phyloP scores from a whole-genome alignment of 2,329 filamentous ascomycete species.

The Phaeomoniella chlamydospora region DNA sequence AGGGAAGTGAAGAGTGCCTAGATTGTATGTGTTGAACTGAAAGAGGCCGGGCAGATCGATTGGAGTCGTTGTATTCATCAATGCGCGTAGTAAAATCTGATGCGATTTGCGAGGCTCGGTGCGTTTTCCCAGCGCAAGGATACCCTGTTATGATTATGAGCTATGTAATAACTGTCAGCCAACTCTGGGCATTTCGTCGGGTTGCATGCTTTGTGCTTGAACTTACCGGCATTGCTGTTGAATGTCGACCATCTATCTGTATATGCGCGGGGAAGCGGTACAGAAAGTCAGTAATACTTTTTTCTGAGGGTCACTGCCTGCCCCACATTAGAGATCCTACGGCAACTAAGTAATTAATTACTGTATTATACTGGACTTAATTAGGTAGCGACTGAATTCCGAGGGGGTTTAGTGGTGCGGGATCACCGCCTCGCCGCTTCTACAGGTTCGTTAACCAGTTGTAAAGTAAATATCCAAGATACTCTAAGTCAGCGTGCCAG shows the following conservation, averaged over 20 bases:
- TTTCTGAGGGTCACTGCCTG: too few relatives aligned
- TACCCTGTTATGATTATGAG: slow-evolving; percentile 49
- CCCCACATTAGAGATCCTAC: too few relatives aligned
- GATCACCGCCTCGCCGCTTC: too few relatives aligned
- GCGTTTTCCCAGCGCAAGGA: slow-evolving; percentile 48
- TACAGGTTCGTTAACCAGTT: too few relatives aligned
- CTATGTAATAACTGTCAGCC: slow-evolving; percentile 27
- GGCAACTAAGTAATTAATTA: too few relatives aligned
- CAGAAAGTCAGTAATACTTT: neutral
- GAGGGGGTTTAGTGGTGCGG: too few relatives aligned
- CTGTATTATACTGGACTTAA: too few relatives aligned
- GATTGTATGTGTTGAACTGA: slow-evolving; percentile 36
- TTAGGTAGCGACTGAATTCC: too few relatives aligned
- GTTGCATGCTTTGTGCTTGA: neutral
- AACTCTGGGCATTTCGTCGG: neutral
- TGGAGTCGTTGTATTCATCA: slow-evolving; percentile 3
- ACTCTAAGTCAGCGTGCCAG: too few relatives aligned
- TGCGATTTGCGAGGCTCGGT: slow-evolving; percentile 43
- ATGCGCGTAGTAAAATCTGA: slow-evolving; percentile 31
- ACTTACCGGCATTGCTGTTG: neutral
- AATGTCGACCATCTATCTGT: neutral
- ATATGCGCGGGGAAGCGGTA: neutral
- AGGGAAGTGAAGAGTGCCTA: slow-evolving; percentile 38
- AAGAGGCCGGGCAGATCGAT: slow-evolving; percentile 19
- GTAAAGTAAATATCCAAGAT: too few relatives aligned